phyloP scores from a whole-genome alignment of 768 basidiomycete species.

The Termitomyces sp. region DNA sequence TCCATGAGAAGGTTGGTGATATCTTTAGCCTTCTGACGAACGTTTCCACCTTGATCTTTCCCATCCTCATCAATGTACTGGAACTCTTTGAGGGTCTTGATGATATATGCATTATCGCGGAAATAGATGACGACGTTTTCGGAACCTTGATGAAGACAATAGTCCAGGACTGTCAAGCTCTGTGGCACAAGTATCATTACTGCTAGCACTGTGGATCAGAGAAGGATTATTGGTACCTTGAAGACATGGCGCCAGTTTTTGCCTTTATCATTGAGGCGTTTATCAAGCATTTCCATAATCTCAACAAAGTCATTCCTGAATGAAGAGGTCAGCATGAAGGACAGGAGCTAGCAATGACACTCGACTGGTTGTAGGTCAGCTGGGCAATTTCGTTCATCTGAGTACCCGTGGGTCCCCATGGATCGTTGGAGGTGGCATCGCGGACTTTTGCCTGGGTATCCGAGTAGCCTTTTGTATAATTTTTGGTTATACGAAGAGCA shows the following conservation, averaged over 20 bases:
- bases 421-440: conserved; percentile 95
- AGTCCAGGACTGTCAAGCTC: conserved; percentile 93
- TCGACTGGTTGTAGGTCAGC: conserved; percentile 91
- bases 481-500: conserved; percentile 86
- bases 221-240: conserved; percentile 52
- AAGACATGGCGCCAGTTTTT: conserved; percentile 99
- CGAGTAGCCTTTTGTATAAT: conserved; percentile 94
- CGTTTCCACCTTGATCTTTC: conserved; percentile 98
- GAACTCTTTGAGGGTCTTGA: conserved; percentile 99
- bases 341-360: neutral
- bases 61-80: conserved; percentile 93
- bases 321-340: neutral
- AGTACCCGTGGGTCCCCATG: conserved; percentile 95
- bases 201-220: neutral
- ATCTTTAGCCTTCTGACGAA: conserved; percentile 95
- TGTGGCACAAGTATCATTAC: conserved; percentile 20
- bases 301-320: conserved; percentile 90
- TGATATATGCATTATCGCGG: conserved; percentile 92
- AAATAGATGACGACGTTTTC: conserved; percentile 99
- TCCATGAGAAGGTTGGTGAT: conserved; percentile 93
- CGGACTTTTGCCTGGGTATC: conserved; percentile 94
- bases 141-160: conserved; percentile 91
- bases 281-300: conserved; percentile 99
- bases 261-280: conserved; percentile 96
- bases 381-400: conserved; percentile 99